phyloP scores from a whole-genome alignment of 2,329 filamentous ascomycete genomes.

The Monilinia fructigena region DNA sequence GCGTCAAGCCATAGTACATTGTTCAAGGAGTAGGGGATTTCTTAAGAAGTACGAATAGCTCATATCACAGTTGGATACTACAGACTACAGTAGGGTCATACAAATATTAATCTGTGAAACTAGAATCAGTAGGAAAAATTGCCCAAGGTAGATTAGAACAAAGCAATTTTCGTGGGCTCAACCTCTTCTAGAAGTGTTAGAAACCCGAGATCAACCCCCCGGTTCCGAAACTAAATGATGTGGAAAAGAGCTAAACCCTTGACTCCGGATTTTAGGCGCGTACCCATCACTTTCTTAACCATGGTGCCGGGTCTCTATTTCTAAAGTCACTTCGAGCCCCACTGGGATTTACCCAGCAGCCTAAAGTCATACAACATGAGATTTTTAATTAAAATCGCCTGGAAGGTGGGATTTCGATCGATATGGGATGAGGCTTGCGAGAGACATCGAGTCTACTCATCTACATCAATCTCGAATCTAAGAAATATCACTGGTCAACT shows the following conservation, averaged over 20 bases:
- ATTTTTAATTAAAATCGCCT: background rate
- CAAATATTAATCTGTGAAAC: background rate
- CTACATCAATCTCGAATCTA: conserved; percentile 1
- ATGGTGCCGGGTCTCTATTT: background rate
- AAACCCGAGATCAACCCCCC: conserved; percentile 1
- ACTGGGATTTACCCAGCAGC: background rate
- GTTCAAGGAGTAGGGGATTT: too few species aligned
- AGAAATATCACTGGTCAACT: background rate
- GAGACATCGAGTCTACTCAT: background rate
- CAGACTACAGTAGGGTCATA: too few species aligned
- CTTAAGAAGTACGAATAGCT: background rate
- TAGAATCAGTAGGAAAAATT: background rate
- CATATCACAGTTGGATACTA: background rate
- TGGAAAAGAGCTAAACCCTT: background rate
- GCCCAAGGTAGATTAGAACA: background rate
- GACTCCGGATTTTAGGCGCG: background rate
- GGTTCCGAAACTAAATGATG: background rate
- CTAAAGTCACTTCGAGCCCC: background rate
- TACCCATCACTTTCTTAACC: too few species aligned
- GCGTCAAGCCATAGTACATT: background rate
- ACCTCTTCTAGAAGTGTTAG: conserved; percentile 2
- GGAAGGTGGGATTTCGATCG: background rate
- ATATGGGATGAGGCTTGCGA: conserved; percentile 1
- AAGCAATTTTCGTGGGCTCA: background rate
- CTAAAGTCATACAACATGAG: background rate